Conservation (phyloP, 495 filamentous ascomycete genomes). For the Penicillium egyptiacum region DNA sequence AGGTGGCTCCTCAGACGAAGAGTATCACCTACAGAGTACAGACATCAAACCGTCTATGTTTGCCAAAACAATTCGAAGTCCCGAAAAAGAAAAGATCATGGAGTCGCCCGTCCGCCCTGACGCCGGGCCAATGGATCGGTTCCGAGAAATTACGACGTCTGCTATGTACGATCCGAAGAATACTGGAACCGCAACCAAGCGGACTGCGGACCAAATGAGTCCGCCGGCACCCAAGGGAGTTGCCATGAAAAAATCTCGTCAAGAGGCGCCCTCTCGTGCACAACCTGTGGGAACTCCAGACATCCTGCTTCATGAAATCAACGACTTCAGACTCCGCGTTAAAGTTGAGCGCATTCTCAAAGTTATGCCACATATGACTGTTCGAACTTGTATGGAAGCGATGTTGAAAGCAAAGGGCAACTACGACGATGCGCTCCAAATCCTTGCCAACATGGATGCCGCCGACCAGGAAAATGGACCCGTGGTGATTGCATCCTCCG, state of each 20-base stretch:
- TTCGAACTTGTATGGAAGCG: slow-evolving; percentile 53
- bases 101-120: slow-evolving; percentile 36
- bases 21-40: slow-evolving; percentile 47
- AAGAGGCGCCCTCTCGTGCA: slow-evolving; percentile 58
- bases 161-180: slow-evolving; percentile 47
- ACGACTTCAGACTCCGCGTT: slow-evolving; percentile 48
- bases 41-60: slow-evolving; percentile 75
- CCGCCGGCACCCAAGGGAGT: slow-evolving; percentile 37
- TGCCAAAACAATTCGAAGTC: slow-evolving; percentile 35
- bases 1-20: slow-evolving; percentile 59
- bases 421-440: slow-evolving; percentile 58
- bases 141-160: slow-evolving; percentile 50
- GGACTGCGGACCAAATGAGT: slow-evolving; percentile 49
- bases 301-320: slow-evolving; percentile 55
- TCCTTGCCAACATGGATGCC: slow-evolving; percentile 38
- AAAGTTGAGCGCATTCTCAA: slow-evolving; percentile 58
- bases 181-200: slow-evolving; percentile 33
- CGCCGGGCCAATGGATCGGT: slow-evolving; percentile 33
- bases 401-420: slow-evolving; percentile 54
- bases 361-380: slow-evolving; percentile 51
- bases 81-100: slow-evolving; percentile 42
- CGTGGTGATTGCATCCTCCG: slow-evolving; percentile 33
- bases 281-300: slow-evolving; percentile 38
- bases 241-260: slow-evolving; percentile 42
- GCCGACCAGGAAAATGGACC: slow-evolving; percentile 6